phyloP scores from a whole-genome alignment of 2,329 filamentous ascomycete species.

The Verticillium dahliae region DNA sequence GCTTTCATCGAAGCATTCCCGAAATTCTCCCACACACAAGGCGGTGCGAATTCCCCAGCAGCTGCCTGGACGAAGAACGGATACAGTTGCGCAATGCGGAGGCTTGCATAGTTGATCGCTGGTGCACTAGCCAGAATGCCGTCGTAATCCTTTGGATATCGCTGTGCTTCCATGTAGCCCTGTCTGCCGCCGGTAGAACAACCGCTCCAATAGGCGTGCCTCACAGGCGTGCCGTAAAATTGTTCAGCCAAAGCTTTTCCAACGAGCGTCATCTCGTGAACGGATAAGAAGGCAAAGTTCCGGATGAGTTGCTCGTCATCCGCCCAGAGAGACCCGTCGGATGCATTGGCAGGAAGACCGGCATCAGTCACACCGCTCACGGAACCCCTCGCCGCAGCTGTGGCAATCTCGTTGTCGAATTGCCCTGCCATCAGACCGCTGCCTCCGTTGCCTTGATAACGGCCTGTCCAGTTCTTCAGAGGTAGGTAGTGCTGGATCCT shows the following conservation, averaged over 20 bases:
- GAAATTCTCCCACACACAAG: slow-evolving; percentile 32
- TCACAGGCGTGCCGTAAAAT: slow-evolving; percentile 38
- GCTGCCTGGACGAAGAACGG: slow-evolving; percentile 20
- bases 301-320: slow-evolving; percentile 14
- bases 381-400: slow-evolving; percentile 5
- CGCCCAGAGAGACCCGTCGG: slow-evolving; percentile 8
- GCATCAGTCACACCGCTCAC: slow-evolving; percentile 14
- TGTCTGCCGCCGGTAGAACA: slow-evolving; percentile 51
- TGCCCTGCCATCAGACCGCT: slow-evolving; percentile 7
- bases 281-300: slow-evolving; percentile 24
- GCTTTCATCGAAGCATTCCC: slow-evolving; percentile 15
- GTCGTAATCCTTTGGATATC: slow-evolving; percentile 46
- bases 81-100: slow-evolving; percentile 9
- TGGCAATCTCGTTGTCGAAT: not conserved
- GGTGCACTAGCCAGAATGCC: slow-evolving; percentile 42
- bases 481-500: slow-evolving; percentile 9
- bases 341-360: slow-evolving; percentile 8
- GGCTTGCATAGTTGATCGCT: slow-evolving; percentile 22
- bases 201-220: slow-evolving; percentile 42
- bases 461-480: slow-evolving; percentile 5
- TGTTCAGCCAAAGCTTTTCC: slow-evolving; percentile 38
- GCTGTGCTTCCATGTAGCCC: slow-evolving; percentile 43
- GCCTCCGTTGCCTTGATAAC: slow-evolving; percentile 8
- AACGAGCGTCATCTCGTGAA: slow-evolving; percentile 39
- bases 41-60: slow-evolving; percentile 24